Conservation (phyloP, 768 basidiomycete genomes). For the Pleurotus cornucopiae region DNA sequence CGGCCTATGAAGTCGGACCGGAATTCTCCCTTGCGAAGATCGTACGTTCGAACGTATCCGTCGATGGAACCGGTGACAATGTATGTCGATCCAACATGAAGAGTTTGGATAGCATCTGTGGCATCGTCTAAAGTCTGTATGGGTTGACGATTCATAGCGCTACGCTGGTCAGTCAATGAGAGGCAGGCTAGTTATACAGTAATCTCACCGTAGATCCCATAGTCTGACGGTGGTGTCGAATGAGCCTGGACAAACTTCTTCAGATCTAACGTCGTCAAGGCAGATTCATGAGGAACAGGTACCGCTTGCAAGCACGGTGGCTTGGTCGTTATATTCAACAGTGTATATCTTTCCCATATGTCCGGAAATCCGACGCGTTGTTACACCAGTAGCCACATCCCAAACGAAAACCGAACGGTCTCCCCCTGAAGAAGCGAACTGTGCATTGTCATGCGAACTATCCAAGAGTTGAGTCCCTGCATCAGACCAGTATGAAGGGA, state of each 20-base stretch:
- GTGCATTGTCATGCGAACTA: conserved; percentile 80
- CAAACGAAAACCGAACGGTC: conserved; percentile 92
- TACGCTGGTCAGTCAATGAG: conserved; percentile 20
- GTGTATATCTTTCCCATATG: conserved; percentile 89
- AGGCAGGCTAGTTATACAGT: neutral
- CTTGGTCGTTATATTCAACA: conserved; percentile 88
- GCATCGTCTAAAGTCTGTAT: conserved; percentile 92
- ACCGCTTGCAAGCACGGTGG: conserved; percentile 88
- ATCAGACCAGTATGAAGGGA: neutral
- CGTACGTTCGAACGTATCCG: conserved; percentile 89
- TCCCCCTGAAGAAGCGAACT: conserved; percentile 91
- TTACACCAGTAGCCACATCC: conserved; percentile 89
- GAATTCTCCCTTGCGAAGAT: conserved; percentile 89
- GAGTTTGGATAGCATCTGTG: conserved; percentile 78
- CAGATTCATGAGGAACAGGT: conserved; percentile 14
- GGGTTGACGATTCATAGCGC: conserved; percentile 73
- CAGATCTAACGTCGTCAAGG: neutral
- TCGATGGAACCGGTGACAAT: conserved; percentile 87
- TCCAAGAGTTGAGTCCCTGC: neutral
- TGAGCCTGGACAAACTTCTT: conserved; percentile 53
- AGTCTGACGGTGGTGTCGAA: conserved; percentile 88
- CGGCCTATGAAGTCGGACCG: conserved; percentile 88
- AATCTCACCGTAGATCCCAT: conserved; percentile 83
- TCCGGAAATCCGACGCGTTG: conserved; percentile 78
- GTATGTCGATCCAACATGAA: conserved; percentile 62